Evolutionary conservation across 225 moss, liverwort and hornwort species (phyloP).

Genomic region (Neckera pumila): DNA sequence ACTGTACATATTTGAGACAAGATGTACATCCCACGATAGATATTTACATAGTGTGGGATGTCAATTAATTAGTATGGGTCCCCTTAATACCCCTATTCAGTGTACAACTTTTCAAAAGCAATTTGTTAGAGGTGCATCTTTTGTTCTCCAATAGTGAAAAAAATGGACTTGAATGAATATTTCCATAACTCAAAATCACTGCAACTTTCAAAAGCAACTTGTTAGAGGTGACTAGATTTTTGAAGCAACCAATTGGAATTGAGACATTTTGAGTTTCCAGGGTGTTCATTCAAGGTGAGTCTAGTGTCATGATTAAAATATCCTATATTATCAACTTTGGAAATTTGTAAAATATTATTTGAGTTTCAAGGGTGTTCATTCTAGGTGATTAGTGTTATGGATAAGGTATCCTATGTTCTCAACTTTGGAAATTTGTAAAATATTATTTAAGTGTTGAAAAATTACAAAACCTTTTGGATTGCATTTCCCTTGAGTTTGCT

Average conservation of each 20-base stretch:
- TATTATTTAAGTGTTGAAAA: accelerated
- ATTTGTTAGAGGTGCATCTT: too few species aligned
- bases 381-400: too few species aligned
- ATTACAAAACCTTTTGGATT: background rate
- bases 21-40: too few species aligned
- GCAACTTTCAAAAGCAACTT: background rate
- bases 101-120: too few species aligned
- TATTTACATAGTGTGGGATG: too few species aligned
- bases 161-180: background rate
- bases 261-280: too few species aligned
- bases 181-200: background rate
- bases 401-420: background rate
- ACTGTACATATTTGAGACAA: too few species aligned
- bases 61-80: too few species aligned
- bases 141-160: background rate
- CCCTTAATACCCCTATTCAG: too few species aligned
- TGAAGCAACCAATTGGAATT: background rate
- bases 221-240: background rate
- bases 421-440: background rate
- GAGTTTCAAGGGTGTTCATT: too few species aligned
- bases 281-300: too few species aligned
- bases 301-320: too few species aligned
- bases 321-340: background rate
- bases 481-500: background rate
- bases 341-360: background rate